phyloP scores from a whole-genome alignment of 1,284 basidiomycete genomes.

The Cutaneotrichosporon dermatis region DNA sequence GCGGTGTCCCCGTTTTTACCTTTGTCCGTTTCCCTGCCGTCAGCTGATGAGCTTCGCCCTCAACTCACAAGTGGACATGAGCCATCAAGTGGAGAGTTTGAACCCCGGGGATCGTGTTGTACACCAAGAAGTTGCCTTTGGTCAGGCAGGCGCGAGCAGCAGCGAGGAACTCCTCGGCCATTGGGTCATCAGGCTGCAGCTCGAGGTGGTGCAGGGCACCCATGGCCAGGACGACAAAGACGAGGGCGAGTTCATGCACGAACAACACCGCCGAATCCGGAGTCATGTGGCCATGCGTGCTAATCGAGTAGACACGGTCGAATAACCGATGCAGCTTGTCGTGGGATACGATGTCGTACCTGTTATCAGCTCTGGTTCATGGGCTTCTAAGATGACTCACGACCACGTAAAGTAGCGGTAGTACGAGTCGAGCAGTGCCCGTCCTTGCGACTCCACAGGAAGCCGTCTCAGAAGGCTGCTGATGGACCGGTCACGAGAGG shows the following conservation, averaged over 20 bases:
- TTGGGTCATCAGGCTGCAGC: slow-evolving; percentile 29
- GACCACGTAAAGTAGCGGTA: slow-evolving; percentile 29
- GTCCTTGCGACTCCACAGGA: slow-evolving; percentile 25
- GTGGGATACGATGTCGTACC: slow-evolving; percentile 7
- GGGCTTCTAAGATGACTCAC: slow-evolving; percentile 12
- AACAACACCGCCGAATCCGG: slow-evolving; percentile 4
- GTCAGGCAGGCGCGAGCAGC: slow-evolving; percentile 29
- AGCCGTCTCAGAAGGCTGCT: slow-evolving; percentile 18
- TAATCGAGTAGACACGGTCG: slow-evolving; percentile 6
- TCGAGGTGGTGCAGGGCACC: slow-evolving; percentile 37
- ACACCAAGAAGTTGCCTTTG: slow-evolving; percentile 32
- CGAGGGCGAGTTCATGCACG: slow-evolving; percentile 28
- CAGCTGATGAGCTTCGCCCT: neutral
- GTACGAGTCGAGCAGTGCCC: slow-evolving; percentile 26
- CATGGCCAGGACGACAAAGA: slow-evolving; percentile 33
- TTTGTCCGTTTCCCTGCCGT: slow-evolving; percentile 25
- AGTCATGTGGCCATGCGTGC: slow-evolving; percentile 4
- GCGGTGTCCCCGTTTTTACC: slow-evolving; percentile 18
- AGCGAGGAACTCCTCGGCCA: slow-evolving; percentile 28
- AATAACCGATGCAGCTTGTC: slow-evolving; percentile 20
- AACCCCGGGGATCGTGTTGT: slow-evolving; percentile 33
- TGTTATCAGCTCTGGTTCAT: neutral
- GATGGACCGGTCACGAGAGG: slow-evolving; percentile 3
- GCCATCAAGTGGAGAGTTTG: slow-evolving; percentile 31
- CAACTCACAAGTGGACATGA: slow-evolving; percentile 17